Percentiles rank a stretch among this genome's conserved stretches.
phyloP scores from a whole-genome alignment of 2,329 filamentous ascomycete species.

The Lachnellula hyalina region DNA sequence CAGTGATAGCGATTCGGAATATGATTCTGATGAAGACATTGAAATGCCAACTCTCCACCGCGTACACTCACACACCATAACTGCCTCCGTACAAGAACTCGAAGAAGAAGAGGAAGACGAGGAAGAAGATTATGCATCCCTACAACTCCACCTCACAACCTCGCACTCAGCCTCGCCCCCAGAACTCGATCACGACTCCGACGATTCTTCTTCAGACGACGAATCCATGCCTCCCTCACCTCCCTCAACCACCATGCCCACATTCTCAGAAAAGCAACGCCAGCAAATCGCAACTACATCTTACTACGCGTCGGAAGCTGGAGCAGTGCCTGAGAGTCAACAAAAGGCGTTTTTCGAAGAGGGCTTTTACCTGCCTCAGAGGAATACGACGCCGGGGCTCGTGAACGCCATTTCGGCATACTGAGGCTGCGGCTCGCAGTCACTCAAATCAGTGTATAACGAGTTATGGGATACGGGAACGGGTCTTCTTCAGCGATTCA shows the following conservation, averaged over 20 bases:
- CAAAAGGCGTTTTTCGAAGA: slow-evolving; percentile 41
- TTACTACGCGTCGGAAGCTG: slow-evolving; percentile 30
- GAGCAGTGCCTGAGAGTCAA: slow-evolving; percentile 28
- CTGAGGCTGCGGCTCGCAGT: slow-evolving; percentile 23
- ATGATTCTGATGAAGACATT: slow-evolving; percentile 49
- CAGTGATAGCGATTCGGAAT: slow-evolving; percentile 42
- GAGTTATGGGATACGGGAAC: not conserved
- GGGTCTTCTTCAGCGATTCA: not conserved
- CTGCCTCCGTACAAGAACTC: slow-evolving; percentile 19
- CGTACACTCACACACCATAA: slow-evolving; percentile 37
- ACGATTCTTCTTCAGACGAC: slow-evolving; percentile 58
- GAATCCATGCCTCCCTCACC: slow-evolving; percentile 59
- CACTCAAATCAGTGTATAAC: not conserved
- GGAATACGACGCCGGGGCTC: slow-evolving; percentile 36
- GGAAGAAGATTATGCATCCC: slow-evolving; percentile 56
- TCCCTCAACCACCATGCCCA: slow-evolving; percentile 42
- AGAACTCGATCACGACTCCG: slow-evolving; percentile 64
- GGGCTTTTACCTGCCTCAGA: slow-evolving; percentile 42
- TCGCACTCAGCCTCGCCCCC: slow-evolving; percentile 62
- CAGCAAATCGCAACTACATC: slow-evolving; percentile 37
- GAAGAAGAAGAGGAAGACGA: slow-evolving; percentile 42
- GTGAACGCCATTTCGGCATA: slow-evolving; percentile 41
- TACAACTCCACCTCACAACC: slow-evolving; percentile 62
- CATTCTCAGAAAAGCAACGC: slow-evolving; percentile 55
- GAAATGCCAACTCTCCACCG: slow-evolving; percentile 50